A percentile compares a stretch with the other conserved stretches of the same genome.
Evolutionary conservation across 257 asterid species (phyloP).

Genomic region (Striga asiatica): DNA sequence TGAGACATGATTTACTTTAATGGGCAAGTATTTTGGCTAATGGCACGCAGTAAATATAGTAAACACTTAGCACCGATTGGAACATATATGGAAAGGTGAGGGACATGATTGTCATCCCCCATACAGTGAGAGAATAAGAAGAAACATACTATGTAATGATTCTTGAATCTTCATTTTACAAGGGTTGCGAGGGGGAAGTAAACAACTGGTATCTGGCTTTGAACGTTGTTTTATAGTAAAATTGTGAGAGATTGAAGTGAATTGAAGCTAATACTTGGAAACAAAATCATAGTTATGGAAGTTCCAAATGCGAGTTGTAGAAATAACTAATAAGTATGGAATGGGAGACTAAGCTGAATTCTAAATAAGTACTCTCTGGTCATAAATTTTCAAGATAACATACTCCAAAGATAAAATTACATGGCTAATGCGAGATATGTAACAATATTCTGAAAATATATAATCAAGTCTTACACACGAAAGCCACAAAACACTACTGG

Average conservation of each 20-base stretch:
- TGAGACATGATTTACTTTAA: neutral
- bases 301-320: neutral
- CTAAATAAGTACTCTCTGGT: slow-evolving; percentile 7
- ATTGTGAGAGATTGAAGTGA: neutral
- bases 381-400: slow-evolving; percentile 4
- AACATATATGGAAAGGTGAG: neutral
- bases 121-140: neutral
- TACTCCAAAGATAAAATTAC: slow-evolving; percentile 13
- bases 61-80: neutral
- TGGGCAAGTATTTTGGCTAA: neutral
- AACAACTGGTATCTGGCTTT: neutral
- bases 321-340: slow-evolving; percentile 9
- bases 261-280: neutral
- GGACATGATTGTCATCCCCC: neutral
- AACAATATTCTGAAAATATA: neutral
- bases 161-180: too few relatives aligned
- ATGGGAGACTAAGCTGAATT: neutral
- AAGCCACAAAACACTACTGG: neutral
- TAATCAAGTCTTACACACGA: neutral
- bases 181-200: neutral
- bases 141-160: neutral
- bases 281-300: neutral
- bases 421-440: neutral
- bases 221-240: neutral
- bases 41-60: neutral